phyloP scores from a whole-genome alignment of 352 stramenopile species.

The Saprolegnia parasitica region DNA sequence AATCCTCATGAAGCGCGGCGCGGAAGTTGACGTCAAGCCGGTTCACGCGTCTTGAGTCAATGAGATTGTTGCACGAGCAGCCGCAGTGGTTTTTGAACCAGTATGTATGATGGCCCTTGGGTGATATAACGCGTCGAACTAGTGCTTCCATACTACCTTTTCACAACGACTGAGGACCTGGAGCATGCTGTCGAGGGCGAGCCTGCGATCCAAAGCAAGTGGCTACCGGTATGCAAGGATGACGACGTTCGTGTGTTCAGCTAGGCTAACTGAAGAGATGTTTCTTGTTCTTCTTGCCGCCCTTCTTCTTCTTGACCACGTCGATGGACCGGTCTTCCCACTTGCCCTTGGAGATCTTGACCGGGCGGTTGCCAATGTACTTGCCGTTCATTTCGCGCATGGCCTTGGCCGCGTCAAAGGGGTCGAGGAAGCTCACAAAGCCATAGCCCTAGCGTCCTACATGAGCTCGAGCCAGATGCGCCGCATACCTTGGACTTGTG shows the following conservation, averaged over 20 bases:
- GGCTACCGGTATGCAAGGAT: no score
- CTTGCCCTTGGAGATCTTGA: constrained; percentile 94
- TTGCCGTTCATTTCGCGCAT: constrained; percentile 96
- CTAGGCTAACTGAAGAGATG: constrained; percentile 51
- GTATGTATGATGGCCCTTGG: no score
- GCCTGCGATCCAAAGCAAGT: no score
- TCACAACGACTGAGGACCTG: no score
- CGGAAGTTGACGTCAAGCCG: neutral
- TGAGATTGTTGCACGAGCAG: no score
- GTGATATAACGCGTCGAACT: no score
- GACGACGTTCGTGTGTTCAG: neutral
- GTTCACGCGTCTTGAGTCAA: no score
- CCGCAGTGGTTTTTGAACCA: no score
- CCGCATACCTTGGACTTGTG: constrained; percentile 63
- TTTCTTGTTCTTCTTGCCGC: constrained; percentile 74
- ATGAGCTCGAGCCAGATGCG: neutral
- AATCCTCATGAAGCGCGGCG: neutral
- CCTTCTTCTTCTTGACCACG: constrained; percentile 83
- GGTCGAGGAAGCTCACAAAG: constrained; percentile 93
- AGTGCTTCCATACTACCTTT: no score
- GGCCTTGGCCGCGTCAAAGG: constrained; percentile 91
- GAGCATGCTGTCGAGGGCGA: no score
- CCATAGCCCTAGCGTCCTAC: constrained; percentile 73
- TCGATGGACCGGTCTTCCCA: constrained; percentile 94
- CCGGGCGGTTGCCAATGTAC: constrained; percentile 92